phyloP scores from a whole-genome alignment of 164 flowering plant genomes.

The Litsea cubeba region DNA sequence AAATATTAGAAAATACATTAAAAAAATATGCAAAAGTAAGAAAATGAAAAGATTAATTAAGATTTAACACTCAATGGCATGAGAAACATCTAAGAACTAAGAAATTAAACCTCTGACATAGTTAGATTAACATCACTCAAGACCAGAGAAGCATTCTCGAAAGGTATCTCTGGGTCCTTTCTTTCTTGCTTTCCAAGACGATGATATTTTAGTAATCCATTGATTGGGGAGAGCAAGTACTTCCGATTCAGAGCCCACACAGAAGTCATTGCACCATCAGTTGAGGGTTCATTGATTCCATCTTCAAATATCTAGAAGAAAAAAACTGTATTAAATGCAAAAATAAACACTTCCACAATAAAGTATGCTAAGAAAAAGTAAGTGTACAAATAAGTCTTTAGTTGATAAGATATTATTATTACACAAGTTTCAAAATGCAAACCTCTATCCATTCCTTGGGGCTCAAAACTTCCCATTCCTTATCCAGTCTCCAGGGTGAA shows the following conservation, averaged over 20 bases:
- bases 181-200: conserved; percentile 96
- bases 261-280: conserved; percentile 24
- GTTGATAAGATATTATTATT: not conserved
- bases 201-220: conserved; percentile 85
- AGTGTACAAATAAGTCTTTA: not conserved
- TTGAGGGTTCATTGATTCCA: conserved; percentile 71
- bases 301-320: conserved; percentile 79
- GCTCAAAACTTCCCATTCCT: conserved; percentile 86
- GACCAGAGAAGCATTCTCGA: conserved; percentile 82
- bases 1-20: conserved; percentile 5
- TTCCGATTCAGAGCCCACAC: conserved; percentile 68
- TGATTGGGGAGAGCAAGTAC: conserved; percentile 86
- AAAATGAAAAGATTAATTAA: not conserved
- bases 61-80: not conserved
- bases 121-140: conserved; percentile 78
- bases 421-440: conserved; percentile 15
- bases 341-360: no score
- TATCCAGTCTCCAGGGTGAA: conserved; percentile 71
- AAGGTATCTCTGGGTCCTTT: conserved; percentile 72
- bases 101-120: conserved; percentile 65
- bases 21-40: not conserved
- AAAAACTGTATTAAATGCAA: no score
- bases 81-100: not conserved
- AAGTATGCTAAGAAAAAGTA: not conserved
- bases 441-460: conserved; percentile 98